Conservation (phyloP, 768 basidiomycete species). For the Leccinum longicurvipes region DNA sequence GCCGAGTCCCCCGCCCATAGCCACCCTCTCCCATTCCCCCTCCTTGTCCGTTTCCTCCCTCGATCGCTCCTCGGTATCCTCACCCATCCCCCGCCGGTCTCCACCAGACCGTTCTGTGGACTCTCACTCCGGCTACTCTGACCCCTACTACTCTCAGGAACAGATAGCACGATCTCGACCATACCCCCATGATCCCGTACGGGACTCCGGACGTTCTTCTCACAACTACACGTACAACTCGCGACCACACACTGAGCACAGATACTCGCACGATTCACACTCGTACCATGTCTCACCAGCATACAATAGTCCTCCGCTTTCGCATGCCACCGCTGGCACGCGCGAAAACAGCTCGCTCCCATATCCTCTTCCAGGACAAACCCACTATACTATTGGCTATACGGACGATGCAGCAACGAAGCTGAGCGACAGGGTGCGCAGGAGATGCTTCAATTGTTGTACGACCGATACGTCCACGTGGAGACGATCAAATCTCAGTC, state of each 20-base stretch:
- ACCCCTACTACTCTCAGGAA: slow-evolving; percentile 40
- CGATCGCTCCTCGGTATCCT: slow-evolving; percentile 58
- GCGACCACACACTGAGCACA: slow-evolving; percentile 27
- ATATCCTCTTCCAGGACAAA: slow-evolving; percentile 39
- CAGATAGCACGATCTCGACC: slow-evolving; percentile 31
- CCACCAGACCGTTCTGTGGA: slow-evolving; percentile 32
- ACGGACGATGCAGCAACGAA: slow-evolving; percentile 83
- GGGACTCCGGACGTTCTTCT: slow-evolving; percentile 31
- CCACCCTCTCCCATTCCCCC: slow-evolving; percentile 55
- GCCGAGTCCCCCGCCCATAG: slow-evolving; percentile 49
- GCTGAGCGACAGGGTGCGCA: slow-evolving; percentile 69
- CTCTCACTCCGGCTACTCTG: slow-evolving; percentile 32
- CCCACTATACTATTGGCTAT: slow-evolving; percentile 41
- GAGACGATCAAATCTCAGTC: slow-evolving; percentile 71
- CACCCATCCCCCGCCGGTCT: slow-evolving; percentile 50
- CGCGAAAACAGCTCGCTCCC: slow-evolving; percentile 29
- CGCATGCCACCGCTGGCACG: slow-evolving; percentile 20
- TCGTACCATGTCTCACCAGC: slow-evolving; percentile 27
- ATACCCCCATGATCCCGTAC: slow-evolving; percentile 33
- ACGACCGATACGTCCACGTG: slow-evolving; percentile 84
- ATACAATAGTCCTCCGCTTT: slow-evolving; percentile 27
- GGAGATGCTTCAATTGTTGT: slow-evolving; percentile 81
- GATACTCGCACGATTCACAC: slow-evolving; percentile 34
- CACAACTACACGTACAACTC: slow-evolving; percentile 34
- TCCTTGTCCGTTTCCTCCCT: slow-evolving; percentile 56